Base-by-base conservation (phyloP, 1,284 basidiomycete genomes). In the Takashimella tepidaria region DNA sequence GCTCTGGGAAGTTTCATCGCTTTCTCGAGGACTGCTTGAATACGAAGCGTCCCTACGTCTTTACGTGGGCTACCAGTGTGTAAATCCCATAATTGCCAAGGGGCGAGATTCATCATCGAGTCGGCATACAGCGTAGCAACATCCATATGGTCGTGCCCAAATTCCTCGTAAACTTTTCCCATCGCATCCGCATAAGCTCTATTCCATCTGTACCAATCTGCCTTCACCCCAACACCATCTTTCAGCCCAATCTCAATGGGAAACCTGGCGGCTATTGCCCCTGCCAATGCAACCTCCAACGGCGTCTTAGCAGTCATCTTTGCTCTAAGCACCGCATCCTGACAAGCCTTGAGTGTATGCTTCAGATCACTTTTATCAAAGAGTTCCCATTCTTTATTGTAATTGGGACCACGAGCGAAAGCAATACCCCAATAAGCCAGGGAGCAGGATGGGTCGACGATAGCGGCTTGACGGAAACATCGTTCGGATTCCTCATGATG, bases 61-160 rank as follows among this genome's bases (percentile, higher is more conserved):
- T 57, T 51, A 26, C 56, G 47, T n/a, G 58, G 58, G 24, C 47
- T 47, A 37, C 58, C 70, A 2, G 69, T 74, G 16, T 58, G 47
- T 6, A 74, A 55, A 48, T 74, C 68, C 70, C 70, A 74, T 31
- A 74, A 53, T 42, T 61, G 43, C 70, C 72, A 72, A 2, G 70
- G 69, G 4, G 69, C 64, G 5, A 72, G 49, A 26, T 54, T 60
- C 72, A 74, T 72, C 41, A 68, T 47, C 11, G 65, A 42, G 24
- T 74, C 72, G 1, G 68, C 72, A 31, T 64, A 70, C 4, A 74
- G 45, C 1, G 65, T 57, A 8, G 60, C 62, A 23, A 74, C 57
- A 55, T 74, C 69, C 45, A 69, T 53, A 40, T 64, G 54, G 6
- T 64, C 57, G 1, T 46, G 41, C 16, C 31, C 31, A 26, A 53